Evolutionary conservation across 768 basidiomycete genomes (phyloP).

Genomic region (Suillus fuscotomentosus): DNA sequence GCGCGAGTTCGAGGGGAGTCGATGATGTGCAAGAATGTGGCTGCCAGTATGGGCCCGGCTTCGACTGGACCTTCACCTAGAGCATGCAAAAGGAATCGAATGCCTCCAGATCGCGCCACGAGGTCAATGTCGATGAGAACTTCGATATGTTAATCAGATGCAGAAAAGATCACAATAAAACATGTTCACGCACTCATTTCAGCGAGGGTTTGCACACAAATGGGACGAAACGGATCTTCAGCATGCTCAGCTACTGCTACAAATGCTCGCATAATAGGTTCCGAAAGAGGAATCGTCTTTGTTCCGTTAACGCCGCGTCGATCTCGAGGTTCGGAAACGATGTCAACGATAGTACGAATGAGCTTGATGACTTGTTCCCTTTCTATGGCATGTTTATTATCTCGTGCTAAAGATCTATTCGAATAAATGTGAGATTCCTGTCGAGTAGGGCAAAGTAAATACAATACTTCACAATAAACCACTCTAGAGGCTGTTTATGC

Average conservation of each 20-base stretch:
- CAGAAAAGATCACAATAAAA: slow-evolving; percentile 6
- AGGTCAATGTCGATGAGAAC: slow-evolving; percentile 88
- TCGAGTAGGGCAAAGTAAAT: slow-evolving; percentile 1
- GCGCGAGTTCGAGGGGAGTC: slow-evolving; percentile 83
- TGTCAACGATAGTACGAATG: slow-evolving; percentile 76
- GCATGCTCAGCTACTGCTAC: slow-evolving; percentile 90
- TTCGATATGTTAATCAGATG: slow-evolving; percentile 30
- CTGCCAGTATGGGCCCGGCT: slow-evolving; percentile 73
- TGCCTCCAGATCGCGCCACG: slow-evolving; percentile 76
- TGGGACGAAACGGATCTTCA: slow-evolving; percentile 83
- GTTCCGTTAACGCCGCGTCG: slow-evolving; percentile 37
- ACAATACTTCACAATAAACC: slow-evolving; percentile 87
- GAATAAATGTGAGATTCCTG: slow-evolving; percentile 11
- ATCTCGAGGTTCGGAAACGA: slow-evolving; percentile 60
- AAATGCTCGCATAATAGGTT: slow-evolving; percentile 82
- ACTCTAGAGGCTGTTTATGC: slow-evolving; percentile 68
- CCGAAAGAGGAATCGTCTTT: slow-evolving; percentile 60
- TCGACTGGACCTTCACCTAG: slow-evolving; percentile 90
- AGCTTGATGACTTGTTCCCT: slow-evolving; percentile 93
- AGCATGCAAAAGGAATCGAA: slow-evolving; percentile 81
- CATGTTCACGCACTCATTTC: slow-evolving; percentile 71
- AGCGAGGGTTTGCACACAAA: slow-evolving; percentile 82
- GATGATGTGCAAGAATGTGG: slow-evolving; percentile 77
- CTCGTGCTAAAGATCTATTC: slow-evolving; percentile 76
- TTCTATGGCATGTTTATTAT: slow-evolving; percentile 79